Percentiles rank a stretch among this genome's conserved stretches.
phyloP scores from a whole-genome alignment of 2,329 filamentous ascomycete genomes.

The Colletotrichum costaricense region DNA sequence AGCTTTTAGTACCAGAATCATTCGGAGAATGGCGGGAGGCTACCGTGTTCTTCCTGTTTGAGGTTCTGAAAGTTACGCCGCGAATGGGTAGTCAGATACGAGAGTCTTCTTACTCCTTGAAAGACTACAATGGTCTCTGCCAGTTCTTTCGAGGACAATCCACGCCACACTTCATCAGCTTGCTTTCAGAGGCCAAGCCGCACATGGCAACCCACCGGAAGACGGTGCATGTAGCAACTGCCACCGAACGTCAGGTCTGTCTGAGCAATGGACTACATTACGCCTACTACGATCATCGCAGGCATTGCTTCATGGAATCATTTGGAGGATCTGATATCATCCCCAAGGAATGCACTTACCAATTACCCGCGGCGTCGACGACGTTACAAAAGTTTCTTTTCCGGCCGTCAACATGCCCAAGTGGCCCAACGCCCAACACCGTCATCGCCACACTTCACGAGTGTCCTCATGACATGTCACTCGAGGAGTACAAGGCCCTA shows the following conservation, averaged over 20 bases:
- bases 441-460: constrained; percentile 60
- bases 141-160: neutral
- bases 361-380: constrained; percentile 44
- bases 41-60: constrained; percentile 53
- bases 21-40: constrained; percentile 62
- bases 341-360: constrained; percentile 52
- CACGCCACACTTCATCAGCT: constrained; percentile 35
- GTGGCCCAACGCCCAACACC: constrained; percentile 56
- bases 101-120: neutral
- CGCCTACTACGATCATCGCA: constrained; percentile 48
- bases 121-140: neutral
- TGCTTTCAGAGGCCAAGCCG: constrained; percentile 50
- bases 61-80: constrained; percentile 47
- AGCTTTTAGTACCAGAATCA: constrained; percentile 54
- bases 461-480: constrained; percentile 59
- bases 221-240: constrained; percentile 38
- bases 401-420: constrained; percentile 40
- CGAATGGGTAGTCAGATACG: neutral
- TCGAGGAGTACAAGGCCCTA: constrained; percentile 66
- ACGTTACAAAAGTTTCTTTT: constrained; percentile 53
- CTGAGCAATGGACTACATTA: constrained; percentile 58
- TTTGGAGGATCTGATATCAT: constrained; percentile 39
- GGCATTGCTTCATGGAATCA: constrained; percentile 26
- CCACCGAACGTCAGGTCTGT: constrained; percentile 51
- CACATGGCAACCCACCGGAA: constrained; percentile 48